Evolutionary conservation across 768 basidiomycete species (phyloP), one percentile per base, ranked within the genome.

Genomic region (Termitomyces sp.): DNA sequence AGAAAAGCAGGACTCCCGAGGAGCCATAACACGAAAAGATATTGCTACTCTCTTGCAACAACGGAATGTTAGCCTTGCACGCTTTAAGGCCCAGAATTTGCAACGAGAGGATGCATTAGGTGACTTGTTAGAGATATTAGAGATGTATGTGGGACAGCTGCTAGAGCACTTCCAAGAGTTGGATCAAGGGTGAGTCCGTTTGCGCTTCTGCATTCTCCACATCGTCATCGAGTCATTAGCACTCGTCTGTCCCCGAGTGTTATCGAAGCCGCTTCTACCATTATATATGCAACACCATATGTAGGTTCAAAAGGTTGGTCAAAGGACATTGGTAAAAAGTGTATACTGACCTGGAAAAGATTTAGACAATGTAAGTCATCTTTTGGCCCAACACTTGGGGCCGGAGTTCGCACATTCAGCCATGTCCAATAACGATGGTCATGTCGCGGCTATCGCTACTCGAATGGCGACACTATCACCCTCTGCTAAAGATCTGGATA

Each of bases 21-120:
- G 76, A 2, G 77, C 76, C 33, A 81, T 88, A 41, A 81, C 79
- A 18, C 77, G 86, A 60, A 77, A 76, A 58, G 88, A 90, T 65
- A 85, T 91, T 54, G 82, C 86, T 5, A 84, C 79, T 12, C 68
- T 86, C 16, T 73, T 91, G 39, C 77, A 80, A 48, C 81, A 85
- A 58, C 78, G 79, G 36, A 81, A 86, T 51, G 70, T 86, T 50
- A 73, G 72, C 15, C 68, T 88, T 29, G 89, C 89, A 12, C 81
- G 88, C 44, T 77, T 80, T n/a, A 90, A 89, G 70, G 85, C 85
- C 1, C 85, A 85, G 65, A 83, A 78, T 61, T 66, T 87, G 45
- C 78, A 88, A 23, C 73, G 78, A 38, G 85, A 88, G 44, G 88
- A 90, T 62, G 70, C 74, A 9, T 72, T 77, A 56, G 80, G 77